A percentile compares a stretch with the other conserved stretches of the same genome.
Conservation (phyloP, 2,329 filamentous ascomycete species). For the Pseudogymnoascus sp. region DNA sequence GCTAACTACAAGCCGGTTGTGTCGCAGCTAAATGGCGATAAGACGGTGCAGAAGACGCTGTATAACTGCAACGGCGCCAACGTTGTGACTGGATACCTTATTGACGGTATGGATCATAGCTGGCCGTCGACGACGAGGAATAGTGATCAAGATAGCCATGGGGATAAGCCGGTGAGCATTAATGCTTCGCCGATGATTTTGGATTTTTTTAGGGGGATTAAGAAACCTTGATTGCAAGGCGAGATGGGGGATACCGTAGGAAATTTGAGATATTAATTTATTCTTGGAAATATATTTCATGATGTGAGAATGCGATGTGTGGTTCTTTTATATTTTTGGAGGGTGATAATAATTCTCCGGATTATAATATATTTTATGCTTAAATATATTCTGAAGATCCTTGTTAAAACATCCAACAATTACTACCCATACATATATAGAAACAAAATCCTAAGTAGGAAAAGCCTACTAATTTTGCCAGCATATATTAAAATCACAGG, state of each 20-base stretch:
- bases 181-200: constrained; percentile 35
- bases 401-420: too few relatives aligned
- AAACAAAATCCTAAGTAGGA: too few relatives aligned
- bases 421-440: too few relatives aligned
- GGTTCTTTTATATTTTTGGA: background rate
- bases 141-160: constrained; percentile 27
- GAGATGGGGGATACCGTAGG: background rate
- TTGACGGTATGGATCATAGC: constrained; percentile 30
- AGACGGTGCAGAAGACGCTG: constrained; percentile 17
- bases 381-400: too few relatives aligned
- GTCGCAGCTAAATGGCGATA: constrained; percentile 26
- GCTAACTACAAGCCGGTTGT: constrained; percentile 25
- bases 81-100: background rate
- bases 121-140: constrained; percentile 35
- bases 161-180: constrained; percentile 28
- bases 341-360: too few relatives aligned
- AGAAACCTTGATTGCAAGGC: background rate
- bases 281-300: too few relatives aligned
- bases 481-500: background rate
- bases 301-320: background rate
- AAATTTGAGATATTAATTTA: too few relatives aligned
- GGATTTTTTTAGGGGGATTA: constrained; percentile 32
- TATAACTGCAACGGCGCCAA: constrained; percentile 14
- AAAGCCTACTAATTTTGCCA: too few relatives aligned
- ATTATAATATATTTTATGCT: too few relatives aligned